Evolutionary conservation across 2,329 filamentous ascomycete species (phyloP), one percentile per base, ranked within the genome.

Genomic region (Keithomyces neogunnii): DNA sequence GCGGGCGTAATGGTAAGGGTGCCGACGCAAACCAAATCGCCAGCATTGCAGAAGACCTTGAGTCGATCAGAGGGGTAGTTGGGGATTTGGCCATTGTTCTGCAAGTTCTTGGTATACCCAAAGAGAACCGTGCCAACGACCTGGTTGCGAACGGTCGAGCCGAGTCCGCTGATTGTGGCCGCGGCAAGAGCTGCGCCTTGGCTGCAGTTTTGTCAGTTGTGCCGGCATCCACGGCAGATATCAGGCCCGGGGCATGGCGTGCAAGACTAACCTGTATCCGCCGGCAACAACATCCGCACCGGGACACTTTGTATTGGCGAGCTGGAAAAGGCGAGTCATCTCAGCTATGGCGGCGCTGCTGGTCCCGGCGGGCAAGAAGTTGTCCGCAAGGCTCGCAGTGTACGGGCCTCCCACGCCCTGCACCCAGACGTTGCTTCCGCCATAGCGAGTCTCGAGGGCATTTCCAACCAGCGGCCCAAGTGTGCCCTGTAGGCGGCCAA

Each of bases 121-220:
- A 69, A 71, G 30, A 70, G 62, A 9, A 67, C 66, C 1, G 62
- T 60, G 28, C 64, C 69, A 44, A 63, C 66, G 52, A 73, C 61
- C 61, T 71, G 63, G 32, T 66, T 55, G 30, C 62, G 58, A 48
- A 69, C 56, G 26, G 53, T 31, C 3, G 54, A 47, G 45, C 57
- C 52, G 28, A 73, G 59, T n/a, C 66, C 61, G 9, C 64, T 60
- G 45, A 76, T 58, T 6, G 70, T 60, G 38, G 65, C 64, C 28
- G 68, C 65, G n/a, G 72, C 66, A 48, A 76, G 67, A 2, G 73
- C 73, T 3, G 69, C 66, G 32, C 73, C 73, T 59, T 75, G 65
- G 45, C 66, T 63, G 6, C 19, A 29, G 7, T 10, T 26, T 38
- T 19, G 8, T 9, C 28, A 5, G 30, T 6, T n/a, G 11, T 28